Conservation (phyloP, 306 rosid genomes). For the Ochetophila trinervis region DNA sequence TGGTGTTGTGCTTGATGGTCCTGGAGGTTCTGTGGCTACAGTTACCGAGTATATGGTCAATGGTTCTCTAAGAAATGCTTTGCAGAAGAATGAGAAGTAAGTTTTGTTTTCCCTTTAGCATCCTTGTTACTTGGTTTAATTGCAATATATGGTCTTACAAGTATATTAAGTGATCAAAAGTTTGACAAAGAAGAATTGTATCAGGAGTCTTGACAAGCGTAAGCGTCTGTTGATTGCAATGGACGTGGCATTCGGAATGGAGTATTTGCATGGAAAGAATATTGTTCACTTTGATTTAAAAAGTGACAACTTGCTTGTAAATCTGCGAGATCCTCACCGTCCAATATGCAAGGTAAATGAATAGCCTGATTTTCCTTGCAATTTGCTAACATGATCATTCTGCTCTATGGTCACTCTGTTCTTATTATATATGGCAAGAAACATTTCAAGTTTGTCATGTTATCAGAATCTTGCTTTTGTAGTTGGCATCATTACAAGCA, state of each 20-base stretch:
- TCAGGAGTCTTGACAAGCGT: slow-evolving; percentile 84
- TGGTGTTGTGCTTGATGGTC: slow-evolving; percentile 93
- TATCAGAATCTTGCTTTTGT: too few species aligned
- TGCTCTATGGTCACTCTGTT: not conserved
- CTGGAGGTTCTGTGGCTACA: slow-evolving; percentile 84
- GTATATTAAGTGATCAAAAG: not conserved
- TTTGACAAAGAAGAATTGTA: slow-evolving; percentile 19
- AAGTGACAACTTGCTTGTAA: slow-evolving; percentile 93
- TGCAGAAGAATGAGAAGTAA: slow-evolving; percentile 86
- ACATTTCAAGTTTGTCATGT: not conserved
- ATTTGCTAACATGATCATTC: not conserved
- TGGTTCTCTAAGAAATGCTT: slow-evolving; percentile 79
- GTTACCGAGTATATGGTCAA: slow-evolving; percentile 94
- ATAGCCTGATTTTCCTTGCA: not conserved
- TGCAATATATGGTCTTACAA: not conserved
- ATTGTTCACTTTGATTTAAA: slow-evolving; percentile 95
- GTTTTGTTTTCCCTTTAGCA: not conserved
- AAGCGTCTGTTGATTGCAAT: slow-evolving; percentile 82
- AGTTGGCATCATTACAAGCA: too few species aligned
- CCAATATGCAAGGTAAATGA: slow-evolving; percentile 84
- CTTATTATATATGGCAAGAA: not conserved
- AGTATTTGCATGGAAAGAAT: slow-evolving; percentile 88
- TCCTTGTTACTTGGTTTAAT: not conserved
- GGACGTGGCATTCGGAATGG: slow-evolving; percentile 98
- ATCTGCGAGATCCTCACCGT: slow-evolving; percentile 90